Base-by-base conservation (phyloP, 805 yeast genomes). In the Pichia nakasei region DNA sequence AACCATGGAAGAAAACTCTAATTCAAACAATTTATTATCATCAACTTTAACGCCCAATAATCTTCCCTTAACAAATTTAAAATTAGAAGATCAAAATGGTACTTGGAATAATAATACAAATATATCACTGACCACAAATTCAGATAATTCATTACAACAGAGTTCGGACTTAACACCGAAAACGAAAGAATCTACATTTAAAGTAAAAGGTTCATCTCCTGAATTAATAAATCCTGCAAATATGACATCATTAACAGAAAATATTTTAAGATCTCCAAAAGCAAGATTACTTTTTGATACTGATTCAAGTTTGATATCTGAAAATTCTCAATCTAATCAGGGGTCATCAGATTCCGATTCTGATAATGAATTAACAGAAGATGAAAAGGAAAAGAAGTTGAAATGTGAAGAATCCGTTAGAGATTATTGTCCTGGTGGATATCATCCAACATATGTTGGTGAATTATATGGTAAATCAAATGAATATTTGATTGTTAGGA, bases 341-440 rank as follows among this genome's bases (percentile, higher is more conserved):
- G n/a, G n/a, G n/a, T 19, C 17, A 18, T 18, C 38, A 22, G 42
- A 45, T 41, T 40, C 47, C 15, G 50, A 48, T 33, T 48, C 55
- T 4, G 60, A 57, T 29, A 42, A 48, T 3, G 57, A 52, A n/a
- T 48, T 55, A 5, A 58, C 52, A 21, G 45, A 44, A 22, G 58
- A 56, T 35, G 19, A 32, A 13, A 38, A 37, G 20, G 57, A 49
- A 12, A 56, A 56, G 29, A 48, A 57, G 32, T 49, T 66, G 11
- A 58, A 57, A 42, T 43, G 56, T 22, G 84, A 79, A 53, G 84
- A 79, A 54, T 69, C 64, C 46, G 66, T 62, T 32, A 59, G 59
- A 22, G 83, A 78, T 51, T 80, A 80, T 56, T 63, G 70, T 42
- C 61, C 60, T 6, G 85, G 84, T 13, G 86, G 86, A 1, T 79